Base-by-base conservation (phyloP, 345 rosid species). In the Gossypium sturtianum region DNA sequence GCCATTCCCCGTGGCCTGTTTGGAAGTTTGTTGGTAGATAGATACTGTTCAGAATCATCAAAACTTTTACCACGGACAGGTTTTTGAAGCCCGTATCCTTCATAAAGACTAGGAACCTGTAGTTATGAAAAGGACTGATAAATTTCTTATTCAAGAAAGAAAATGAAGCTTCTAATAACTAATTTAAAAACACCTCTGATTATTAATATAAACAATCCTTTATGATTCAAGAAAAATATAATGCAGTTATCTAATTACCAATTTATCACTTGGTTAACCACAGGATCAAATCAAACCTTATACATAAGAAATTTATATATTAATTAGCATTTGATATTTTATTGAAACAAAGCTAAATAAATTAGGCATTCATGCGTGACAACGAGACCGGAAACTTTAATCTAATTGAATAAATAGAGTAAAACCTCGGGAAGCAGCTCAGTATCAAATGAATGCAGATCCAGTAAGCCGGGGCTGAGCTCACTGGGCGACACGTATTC, bases 361-460 rank as follows among this genome's bases (percentile, higher is more conserved):
- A 34, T 70, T 34, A 19, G 4, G 48, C 62, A 25, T 66, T 66
- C n/a, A 67, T 4, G 53, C 11, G n/a, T 13, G 71, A 67, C 56
- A 47, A 15, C 19, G 10, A 22, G 13, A 66, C 34, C 53, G 34
- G 11, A 66, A 45, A 12, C 70, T 34, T n/a, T 29, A 70, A 53
- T 70, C 48, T 53, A 70, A 17, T 34, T 34, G 61, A 70, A 53
- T n/a, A 27, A 19, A 70, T 53, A 70, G 44, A 48, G 20, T 27
- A 62, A 27, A 73, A 83, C 89, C 86, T 85, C 85, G 0, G 86
- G 76, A 23, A 85, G 77, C n/a, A 87, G 80, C 82, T 87, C 91
- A n/a, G 89, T 87, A 51, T 86, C 89, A 51, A 86, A 81, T 38
- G 91, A 84, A 77, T 87, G 86, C 25, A 87, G 87, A 87, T 87